phyloP scores from a whole-genome alignment of 345 rosid species.

The Camelina laxa region DNA sequence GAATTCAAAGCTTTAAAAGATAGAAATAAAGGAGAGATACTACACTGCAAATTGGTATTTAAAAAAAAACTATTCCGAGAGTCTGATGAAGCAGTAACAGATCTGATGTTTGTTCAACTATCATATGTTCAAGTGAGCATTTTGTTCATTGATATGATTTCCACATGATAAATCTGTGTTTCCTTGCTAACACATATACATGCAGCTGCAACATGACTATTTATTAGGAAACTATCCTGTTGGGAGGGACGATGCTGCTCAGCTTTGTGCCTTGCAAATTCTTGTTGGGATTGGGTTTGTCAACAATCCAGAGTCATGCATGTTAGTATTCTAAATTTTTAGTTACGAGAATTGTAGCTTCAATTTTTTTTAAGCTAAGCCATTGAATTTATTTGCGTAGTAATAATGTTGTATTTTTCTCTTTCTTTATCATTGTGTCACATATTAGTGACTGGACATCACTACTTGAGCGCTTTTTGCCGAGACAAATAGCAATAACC shows the following conservation, averaged over 20 bases:
- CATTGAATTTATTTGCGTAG: background rate
- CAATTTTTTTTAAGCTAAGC: slow-evolving; percentile 17
- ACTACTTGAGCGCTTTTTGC: slow-evolving; percentile 87
- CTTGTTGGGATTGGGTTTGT: slow-evolving; percentile 91
- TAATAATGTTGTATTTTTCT: background rate
- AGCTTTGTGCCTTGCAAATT: slow-evolving; percentile 92
- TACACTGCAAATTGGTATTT: slow-evolving; percentile 88
- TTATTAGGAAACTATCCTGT: slow-evolving; percentile 96
- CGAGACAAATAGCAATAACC: slow-evolving; percentile 94
- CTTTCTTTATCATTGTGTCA: slow-evolving; percentile 31
- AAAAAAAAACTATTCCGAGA: slow-evolving; percentile 94
- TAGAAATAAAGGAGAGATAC: slow-evolving; percentile 93
- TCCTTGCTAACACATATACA: slow-evolving; percentile 39
- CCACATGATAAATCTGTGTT: background rate
- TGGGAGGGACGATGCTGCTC: slow-evolving; percentile 99
- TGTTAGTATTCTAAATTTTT: slow-evolving; percentile 54
- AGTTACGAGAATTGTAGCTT: slow-evolving; percentile 2
- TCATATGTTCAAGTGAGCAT: slow-evolving; percentile 91
- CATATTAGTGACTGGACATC: slow-evolving; percentile 82
- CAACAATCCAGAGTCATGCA: slow-evolving; percentile 84
- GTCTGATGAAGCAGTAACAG: slow-evolving; percentile 94
- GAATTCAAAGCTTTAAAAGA: slow-evolving; percentile 96
- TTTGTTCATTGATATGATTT: slow-evolving; percentile 13
- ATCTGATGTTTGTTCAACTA: slow-evolving; percentile 93
- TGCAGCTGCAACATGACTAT: slow-evolving; percentile 98